Conservation (phyloP, 2,329 filamentous ascomycete species). For the Penicillium paneum region DNA sequence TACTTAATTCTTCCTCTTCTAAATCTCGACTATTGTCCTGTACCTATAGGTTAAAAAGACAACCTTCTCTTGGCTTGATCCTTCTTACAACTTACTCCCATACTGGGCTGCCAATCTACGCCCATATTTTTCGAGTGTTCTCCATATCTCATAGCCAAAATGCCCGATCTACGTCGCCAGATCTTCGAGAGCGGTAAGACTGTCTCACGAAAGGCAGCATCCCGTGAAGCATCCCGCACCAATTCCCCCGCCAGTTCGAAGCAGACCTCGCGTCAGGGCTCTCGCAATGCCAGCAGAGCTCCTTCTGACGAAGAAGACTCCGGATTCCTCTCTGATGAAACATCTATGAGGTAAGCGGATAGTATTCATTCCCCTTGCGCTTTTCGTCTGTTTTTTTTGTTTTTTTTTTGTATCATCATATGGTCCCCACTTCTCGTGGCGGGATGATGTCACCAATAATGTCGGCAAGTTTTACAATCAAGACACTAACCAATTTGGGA, state of each 20-base stretch:
- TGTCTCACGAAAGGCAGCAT: constrained; percentile 59
- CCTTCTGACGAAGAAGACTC: constrained; percentile 59
- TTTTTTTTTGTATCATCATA: constrained; percentile 27
- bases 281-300: constrained; percentile 53
- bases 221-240: constrained; percentile 52
- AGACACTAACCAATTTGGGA: constrained; percentile 11
- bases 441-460: constrained; percentile 37
- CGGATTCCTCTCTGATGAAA: constrained; percentile 56
- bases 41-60: constrained; percentile 1
- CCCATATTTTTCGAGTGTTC: neutral
- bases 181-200: constrained; percentile 65
- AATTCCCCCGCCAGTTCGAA: constrained; percentile 53
- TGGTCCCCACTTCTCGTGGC: constrained; percentile 20
- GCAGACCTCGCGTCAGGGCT: constrained; percentile 52
- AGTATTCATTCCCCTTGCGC: neutral
- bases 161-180: constrained; percentile 54
- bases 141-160: constrained; percentile 23
- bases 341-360: constrained; percentile 52
- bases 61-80: neutral
- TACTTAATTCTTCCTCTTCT: neutral
- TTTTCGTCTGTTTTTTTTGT: constrained; percentile 18
- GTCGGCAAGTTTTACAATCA: constrained; percentile 4
- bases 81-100: neutral
- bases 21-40: neutral
- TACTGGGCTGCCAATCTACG: neutral